A percentile compares a stretch with the other conserved stretches of the same genome.
Conservation (phyloP, 2,329 filamentous ascomycete species). For the Camptophora hylomeconis region DNA sequence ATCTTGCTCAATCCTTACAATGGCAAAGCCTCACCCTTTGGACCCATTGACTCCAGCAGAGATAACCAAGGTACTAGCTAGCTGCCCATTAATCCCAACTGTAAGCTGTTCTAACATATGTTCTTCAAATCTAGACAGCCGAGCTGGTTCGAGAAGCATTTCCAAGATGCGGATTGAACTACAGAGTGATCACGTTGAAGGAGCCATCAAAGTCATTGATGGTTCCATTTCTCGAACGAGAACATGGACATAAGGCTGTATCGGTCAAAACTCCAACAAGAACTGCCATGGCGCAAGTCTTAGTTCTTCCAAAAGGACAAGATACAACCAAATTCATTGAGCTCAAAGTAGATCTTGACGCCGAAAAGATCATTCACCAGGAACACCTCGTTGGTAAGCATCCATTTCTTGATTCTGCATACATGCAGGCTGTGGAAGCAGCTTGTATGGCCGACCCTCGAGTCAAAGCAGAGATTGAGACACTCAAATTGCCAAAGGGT, state of each 20-base stretch:
- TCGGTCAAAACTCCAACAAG: conserved; percentile 22
- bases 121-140: too few species aligned
- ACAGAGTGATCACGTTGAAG: conserved; percentile 37
- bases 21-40: conserved; percentile 1
- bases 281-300: conserved; percentile 24
- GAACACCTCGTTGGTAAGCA: conserved; percentile 29
- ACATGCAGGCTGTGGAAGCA: conserved; percentile 36
- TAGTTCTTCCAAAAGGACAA: conserved; percentile 21
- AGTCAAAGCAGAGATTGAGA: conserved; percentile 32
- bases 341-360: conserved; percentile 20
- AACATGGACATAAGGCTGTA: conserved; percentile 22
- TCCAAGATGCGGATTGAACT: conserved; percentile 24
- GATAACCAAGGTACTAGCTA: too few species aligned
- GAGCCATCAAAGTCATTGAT: conserved; percentile 39
- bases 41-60: neutral
- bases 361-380: conserved; percentile 16
- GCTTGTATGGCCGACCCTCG: conserved; percentile 32
- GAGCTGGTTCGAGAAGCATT: conserved; percentile 25
- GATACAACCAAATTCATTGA: conserved; percentile 23
- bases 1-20: neutral
- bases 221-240: conserved; percentile 31
- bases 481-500: conserved; percentile 31
- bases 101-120: too few species aligned
- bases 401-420: conserved; percentile 34
- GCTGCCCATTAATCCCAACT: too few species aligned